phyloP scores from a whole-genome alignment of 2,329 filamentous ascomycete genomes.

The Botrytis tulipae region DNA sequence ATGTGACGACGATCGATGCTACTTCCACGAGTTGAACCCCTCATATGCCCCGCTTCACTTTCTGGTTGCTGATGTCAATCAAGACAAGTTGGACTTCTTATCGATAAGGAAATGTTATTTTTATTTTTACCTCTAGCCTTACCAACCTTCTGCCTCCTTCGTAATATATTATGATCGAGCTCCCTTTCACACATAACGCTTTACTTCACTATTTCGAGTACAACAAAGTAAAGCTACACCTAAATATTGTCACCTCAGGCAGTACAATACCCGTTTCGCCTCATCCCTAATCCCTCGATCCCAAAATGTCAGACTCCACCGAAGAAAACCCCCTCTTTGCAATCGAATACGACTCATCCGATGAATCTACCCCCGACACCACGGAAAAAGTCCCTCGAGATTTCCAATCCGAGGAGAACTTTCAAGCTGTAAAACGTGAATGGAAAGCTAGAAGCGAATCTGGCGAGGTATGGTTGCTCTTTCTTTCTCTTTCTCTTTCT shows the following conservation, averaged over 20 bases:
- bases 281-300: too few relatives aligned
- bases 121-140: background rate
- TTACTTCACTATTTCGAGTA: background rate
- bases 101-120: slow-evolving; percentile 8
- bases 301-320: slow-evolving; percentile 29
- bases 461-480: slow-evolving; percentile 32
- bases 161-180: background rate
- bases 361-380: slow-evolving; percentile 28
- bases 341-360: slow-evolving; percentile 45
- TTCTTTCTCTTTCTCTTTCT: background rate
- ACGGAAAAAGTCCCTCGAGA: slow-evolving; percentile 34
- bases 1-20: background rate
- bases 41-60: background rate
- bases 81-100: background rate
- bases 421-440: slow-evolving; percentile 28
- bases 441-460: slow-evolving; percentile 36
- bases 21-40: background rate
- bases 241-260: background rate
- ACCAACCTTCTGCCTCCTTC: background rate
- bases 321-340: slow-evolving; percentile 42
- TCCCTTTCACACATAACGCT: too few relatives aligned
- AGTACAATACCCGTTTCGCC: background rate
- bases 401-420: slow-evolving; percentile 37
- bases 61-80: background rate
- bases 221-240: background rate